Evolutionary conservation across 345 rosid genomes (phyloP), one percentile per base, ranked within the genome.

Genomic region (Corchorus capsularis): DNA sequence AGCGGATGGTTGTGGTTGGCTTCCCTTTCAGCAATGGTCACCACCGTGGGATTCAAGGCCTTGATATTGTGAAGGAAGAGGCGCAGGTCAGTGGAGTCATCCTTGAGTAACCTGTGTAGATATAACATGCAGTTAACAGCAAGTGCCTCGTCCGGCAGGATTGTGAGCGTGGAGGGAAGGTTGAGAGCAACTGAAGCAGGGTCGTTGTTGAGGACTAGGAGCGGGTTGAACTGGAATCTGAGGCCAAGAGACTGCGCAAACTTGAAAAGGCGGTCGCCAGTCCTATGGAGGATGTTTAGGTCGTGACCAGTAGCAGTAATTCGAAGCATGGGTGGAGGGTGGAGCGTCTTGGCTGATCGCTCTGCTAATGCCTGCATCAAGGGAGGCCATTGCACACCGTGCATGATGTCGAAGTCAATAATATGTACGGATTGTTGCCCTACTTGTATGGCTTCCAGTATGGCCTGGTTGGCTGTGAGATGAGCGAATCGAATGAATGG

Each of bases 321-420:
- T 34, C 97, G 89, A 16, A 96, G 88, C 84, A 78, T 86, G 12
- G 91, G 92, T n/a, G 93, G 89, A 12, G 89, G 84, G 52, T 59
- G 76, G 55, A 77, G 73, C n/a, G 71, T 53, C 77, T 79, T 81
- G 78, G 60, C 82, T 22, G 82, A 78, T 5, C 96, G 87, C 65
- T 93, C 98, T 6, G 91, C 93, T 71, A 96, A 83, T 69, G 98
- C 98, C 66, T 96, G 99, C 99, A 96, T 92, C 56, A 96, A 74
- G 5, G 99, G 98, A 10, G 99, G 99, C 99, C 99, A 96, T 71
- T 96, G 99, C 53, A 96, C 92, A 19, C 99, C 99, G 80, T 96
- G 98, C 88, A 94, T 93, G 79, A 93, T 93, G 79, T 96, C 97
- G 66, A 96, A 91, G 77, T 96, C 99, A 1, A 96, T 82, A 75